Evolutionary conservation across 805 yeast species (phyloP).

Genomic region (Candida caryicola): DNA sequence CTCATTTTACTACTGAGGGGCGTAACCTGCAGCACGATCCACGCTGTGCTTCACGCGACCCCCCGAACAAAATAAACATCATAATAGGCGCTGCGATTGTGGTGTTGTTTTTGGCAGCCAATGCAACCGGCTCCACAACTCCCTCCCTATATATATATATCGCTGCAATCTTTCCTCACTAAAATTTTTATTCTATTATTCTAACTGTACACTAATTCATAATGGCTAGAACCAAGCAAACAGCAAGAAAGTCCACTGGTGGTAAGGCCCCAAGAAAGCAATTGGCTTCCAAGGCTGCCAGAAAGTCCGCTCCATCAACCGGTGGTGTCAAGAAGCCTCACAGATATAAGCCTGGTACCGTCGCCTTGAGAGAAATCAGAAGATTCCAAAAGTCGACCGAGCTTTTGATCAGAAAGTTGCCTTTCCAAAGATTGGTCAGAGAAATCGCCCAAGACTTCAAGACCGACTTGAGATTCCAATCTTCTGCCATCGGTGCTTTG

Average conservation of each 20-base stretch:
- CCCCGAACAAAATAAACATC: too few relatives aligned
- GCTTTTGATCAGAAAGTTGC: conserved; percentile 90
- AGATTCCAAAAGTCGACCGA: conserved; percentile 97
- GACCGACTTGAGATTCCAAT: conserved; percentile 93
- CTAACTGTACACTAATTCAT: conserved; percentile 9
- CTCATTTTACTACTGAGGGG: background rate
- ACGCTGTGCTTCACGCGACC: background rate
- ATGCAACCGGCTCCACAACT: background rate
- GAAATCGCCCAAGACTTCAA: conserved; percentile 94
- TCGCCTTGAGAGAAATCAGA: conserved; percentile 94
- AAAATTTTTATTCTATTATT: background rate
- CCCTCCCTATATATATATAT: conserved; percentile 2
- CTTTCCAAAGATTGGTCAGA: conserved; percentile 95
- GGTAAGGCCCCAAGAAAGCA: conserved; percentile 96
- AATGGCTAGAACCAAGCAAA: conserved; percentile 94
- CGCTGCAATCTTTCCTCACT: background rate
- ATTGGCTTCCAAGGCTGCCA: conserved; percentile 87
- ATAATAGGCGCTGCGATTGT: too few relatives aligned
- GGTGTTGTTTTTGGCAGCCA: background rate
- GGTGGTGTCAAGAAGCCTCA: conserved; percentile 94
- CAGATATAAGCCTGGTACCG: conserved; percentile 97
- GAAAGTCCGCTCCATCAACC: conserved; percentile 88
- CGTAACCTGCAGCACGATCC: background rate
- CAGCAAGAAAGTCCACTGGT: conserved; percentile 93
- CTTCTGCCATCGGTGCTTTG: conserved; percentile 95